phyloP scores from a whole-genome alignment of 768 basidiomycete species.

The Suillus plorans region DNA sequence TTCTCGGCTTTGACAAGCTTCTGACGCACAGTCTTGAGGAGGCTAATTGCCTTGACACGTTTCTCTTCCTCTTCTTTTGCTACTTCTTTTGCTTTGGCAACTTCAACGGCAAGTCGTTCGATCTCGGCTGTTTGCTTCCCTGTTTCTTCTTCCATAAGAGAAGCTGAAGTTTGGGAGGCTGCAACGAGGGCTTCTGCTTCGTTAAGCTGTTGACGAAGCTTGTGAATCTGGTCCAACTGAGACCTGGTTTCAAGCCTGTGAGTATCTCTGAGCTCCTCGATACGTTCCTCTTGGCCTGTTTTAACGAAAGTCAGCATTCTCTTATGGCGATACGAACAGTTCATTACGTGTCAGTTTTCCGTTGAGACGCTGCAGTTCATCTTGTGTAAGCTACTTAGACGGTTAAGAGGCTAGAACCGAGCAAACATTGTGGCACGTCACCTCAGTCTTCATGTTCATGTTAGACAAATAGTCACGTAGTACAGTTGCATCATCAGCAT shows the following conservation, averaged over 20 bases:
- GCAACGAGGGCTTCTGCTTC: slow-evolving; percentile 72
- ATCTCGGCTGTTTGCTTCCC: slow-evolving; percentile 55
- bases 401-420: not conserved
- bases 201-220: slow-evolving; percentile 62
- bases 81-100: slow-evolving; percentile 53
- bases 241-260: slow-evolving; percentile 81
- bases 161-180: slow-evolving; percentile 49
- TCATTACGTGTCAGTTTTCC: slow-evolving; percentile 70
- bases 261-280: slow-evolving; percentile 82
- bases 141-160: slow-evolving; percentile 48
- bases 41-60: slow-evolving; percentile 86
- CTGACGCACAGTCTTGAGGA: slow-evolving; percentile 93
- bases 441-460: slow-evolving; percentile 67
- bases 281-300: slow-evolving; percentile 78
- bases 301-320: slow-evolving; percentile 9
- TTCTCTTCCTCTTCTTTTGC: slow-evolving; percentile 98
- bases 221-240: slow-evolving; percentile 71
- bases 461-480: slow-evolving; percentile 74
- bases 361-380: slow-evolving; percentile 77
- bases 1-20: slow-evolving; percentile 97
- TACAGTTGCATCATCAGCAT: slow-evolving; percentile 60
- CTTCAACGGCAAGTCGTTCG: slow-evolving; percentile 59
- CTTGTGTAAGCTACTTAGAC: slow-evolving; percentile 55
- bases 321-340: not conserved
- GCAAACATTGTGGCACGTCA: slow-evolving; percentile 31